A percentile compares a stretch with the other conserved stretches of the same genome.
phyloP scores from a whole-genome alignment of 371 early-diverging fungal genomes.

The Chytridiales sp. region DNA sequence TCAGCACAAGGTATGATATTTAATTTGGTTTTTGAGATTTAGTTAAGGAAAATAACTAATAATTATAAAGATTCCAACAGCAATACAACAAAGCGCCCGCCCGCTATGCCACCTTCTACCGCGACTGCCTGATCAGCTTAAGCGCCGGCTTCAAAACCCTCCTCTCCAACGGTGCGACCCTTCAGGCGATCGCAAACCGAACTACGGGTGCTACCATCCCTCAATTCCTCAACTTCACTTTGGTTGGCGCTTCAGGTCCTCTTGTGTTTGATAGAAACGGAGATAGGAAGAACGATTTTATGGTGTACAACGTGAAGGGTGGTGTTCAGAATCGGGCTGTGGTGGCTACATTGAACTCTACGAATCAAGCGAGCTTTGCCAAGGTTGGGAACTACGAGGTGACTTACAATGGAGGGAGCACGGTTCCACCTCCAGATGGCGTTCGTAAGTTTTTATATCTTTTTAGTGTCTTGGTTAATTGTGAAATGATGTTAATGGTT shows the following conservation, averaged over 20 bases:
- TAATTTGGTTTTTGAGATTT: no score
- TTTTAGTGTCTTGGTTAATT: not conserved
- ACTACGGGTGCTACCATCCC: not conserved
- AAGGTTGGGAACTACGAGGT: no score
- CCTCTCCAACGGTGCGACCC: not conserved
- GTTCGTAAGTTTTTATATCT: not conserved
- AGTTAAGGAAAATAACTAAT: no score
- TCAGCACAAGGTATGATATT: no score
- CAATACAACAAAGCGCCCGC: no score
- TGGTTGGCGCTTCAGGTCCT: not conserved
- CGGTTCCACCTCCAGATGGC: not conserved
- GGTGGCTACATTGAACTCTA: no score
- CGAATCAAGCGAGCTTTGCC: no score
- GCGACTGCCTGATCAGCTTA: constrained; percentile 9
- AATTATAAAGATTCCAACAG: no score
- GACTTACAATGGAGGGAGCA: not conserved
- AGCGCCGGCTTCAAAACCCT: not conserved
- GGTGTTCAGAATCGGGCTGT: no score
- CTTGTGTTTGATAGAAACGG: not conserved
- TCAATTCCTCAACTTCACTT: not conserved
- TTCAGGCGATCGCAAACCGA: not conserved
- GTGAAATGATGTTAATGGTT: no score
- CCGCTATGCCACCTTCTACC: constrained; percentile 6
- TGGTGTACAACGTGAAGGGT: no score
- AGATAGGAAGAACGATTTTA: no score